Evolutionary conservation across 495 filamentous ascomycete genomes (phyloP).

Genomic region (Elaphomyces granulatus): DNA sequence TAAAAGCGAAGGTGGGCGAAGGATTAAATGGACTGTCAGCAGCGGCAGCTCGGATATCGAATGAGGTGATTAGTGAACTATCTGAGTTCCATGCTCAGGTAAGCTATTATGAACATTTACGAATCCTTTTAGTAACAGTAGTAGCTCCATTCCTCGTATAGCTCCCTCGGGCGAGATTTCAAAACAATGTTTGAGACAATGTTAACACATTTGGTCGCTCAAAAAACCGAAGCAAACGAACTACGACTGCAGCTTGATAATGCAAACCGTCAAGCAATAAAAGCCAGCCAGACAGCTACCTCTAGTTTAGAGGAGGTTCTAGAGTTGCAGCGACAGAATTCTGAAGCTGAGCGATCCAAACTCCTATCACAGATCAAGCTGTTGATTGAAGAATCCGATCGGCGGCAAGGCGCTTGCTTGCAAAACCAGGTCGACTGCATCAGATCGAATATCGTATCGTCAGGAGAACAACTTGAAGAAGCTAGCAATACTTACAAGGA

Average conservation of each 20-base stretch:
- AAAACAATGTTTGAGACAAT: slow-evolving; percentile 72
- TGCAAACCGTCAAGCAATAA: slow-evolving; percentile 49
- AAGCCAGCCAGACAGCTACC: slow-evolving; percentile 50
- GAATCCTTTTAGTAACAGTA: slow-evolving; percentile 11
- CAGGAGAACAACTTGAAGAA: slow-evolving; percentile 46
- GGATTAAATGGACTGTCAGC: slow-evolving; percentile 71
- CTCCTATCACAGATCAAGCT: slow-evolving; percentile 62
- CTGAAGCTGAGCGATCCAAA: slow-evolving; percentile 56
- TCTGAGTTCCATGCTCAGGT: slow-evolving; percentile 64
- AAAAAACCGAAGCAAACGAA: slow-evolving; percentile 60
- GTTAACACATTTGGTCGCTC: slow-evolving; percentile 53
- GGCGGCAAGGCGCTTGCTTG: slow-evolving; percentile 59
- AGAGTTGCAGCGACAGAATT: slow-evolving; percentile 58
- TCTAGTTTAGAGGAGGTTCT: slow-evolving; percentile 54
- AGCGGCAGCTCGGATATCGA: slow-evolving; percentile 76
- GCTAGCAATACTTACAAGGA: slow-evolving; percentile 49
- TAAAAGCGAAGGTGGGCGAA: slow-evolving; percentile 72
- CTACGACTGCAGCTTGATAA: slow-evolving; percentile 53
- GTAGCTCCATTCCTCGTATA: slow-evolving; percentile 70
- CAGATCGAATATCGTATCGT: slow-evolving; percentile 44
- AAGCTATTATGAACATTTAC: slow-evolving; percentile 5
- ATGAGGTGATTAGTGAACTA: slow-evolving; percentile 81
- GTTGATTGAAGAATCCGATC: slow-evolving; percentile 58
- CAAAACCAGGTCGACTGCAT: slow-evolving; percentile 44
- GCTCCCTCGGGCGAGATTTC: slow-evolving; percentile 77